Conservation (phyloP, 805 yeast genomes). For the Pichia heedii region DNA sequence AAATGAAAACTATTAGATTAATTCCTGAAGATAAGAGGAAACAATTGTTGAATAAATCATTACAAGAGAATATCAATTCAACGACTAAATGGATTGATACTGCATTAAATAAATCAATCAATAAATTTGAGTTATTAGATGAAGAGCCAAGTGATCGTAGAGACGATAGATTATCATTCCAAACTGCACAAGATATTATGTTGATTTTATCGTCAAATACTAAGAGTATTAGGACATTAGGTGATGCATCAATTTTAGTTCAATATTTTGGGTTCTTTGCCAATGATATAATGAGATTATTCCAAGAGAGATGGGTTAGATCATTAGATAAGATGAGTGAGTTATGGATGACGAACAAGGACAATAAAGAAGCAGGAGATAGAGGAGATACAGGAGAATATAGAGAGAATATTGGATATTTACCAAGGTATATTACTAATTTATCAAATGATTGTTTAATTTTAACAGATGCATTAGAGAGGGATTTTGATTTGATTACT, state of each 20-base stretch:
- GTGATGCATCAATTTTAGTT: conserved; percentile 22
- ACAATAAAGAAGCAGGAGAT: neutral
- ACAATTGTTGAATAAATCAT: conserved; percentile 66
- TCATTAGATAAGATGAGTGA: conserved; percentile 13
- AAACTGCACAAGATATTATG: conserved; percentile 21
- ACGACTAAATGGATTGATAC: conserved; percentile 81
- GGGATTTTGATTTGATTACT: conserved; percentile 14
- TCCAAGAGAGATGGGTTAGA: conserved; percentile 16
- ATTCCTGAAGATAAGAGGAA: conserved; percentile 55
- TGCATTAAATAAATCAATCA: conserved; percentile 26
- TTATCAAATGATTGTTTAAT: conserved; percentile 25
- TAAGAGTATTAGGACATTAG: conserved; percentile 32
- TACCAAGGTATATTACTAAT: conserved; percentile 24
- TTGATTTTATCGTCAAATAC: conserved; percentile 21
- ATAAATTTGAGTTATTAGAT: conserved; percentile 52
- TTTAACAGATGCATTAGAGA: conserved; percentile 23
- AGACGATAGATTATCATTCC: conserved; percentile 21
- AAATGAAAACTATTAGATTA: conserved; percentile 43
- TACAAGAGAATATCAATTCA: conserved; percentile 55
- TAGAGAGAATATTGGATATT: conserved; percentile 17
- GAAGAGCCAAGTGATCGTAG: conserved; percentile 50
- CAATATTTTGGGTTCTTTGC: conserved; percentile 20
- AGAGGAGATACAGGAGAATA: neutral
- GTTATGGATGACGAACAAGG: conserved; percentile 10
- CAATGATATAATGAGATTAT: conserved; percentile 15